Base-by-base conservation (phyloP, 75 land plant genomes). In the Larix kaempferi region DNA sequence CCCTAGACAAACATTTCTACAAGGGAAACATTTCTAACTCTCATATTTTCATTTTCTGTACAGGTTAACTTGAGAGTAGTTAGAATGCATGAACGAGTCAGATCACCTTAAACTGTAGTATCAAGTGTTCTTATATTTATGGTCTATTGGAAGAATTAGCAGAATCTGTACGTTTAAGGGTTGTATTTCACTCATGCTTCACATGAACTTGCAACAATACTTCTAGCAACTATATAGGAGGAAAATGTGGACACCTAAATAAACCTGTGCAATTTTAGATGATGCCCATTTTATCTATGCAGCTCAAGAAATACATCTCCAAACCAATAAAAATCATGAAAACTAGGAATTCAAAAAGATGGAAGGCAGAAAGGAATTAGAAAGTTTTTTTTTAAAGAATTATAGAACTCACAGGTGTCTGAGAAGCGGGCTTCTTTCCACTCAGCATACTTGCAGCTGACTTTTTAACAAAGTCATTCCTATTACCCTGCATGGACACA, bases 391-490 rank as follows among this genome's bases (percentile, higher is more conserved):
- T 16, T 73, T 17, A 52, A 35, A 21, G 22, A 21, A 73, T 73
- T 21, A 19, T 5, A 78, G 23, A 27, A 33, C 79, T 74, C 25
- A 79, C 80, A 26, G 78, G 23, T 25, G 82, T 22, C 57, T 37
- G 82, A 65, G 69, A 17, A 65, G 22, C 58, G 6, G 77, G 77
- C 73, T 73, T 79, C 73, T 86, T 86, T 22, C 86, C 86, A 54
- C 82, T 75, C 16, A 86, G 54, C 86, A 86, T 74, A 67, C 87
- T 86, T 60, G 87, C 87, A 75, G 87, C 87, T 27, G 85, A 79
- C 29, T 44, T 79, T 56, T 85, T 84, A 19, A 63, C 82, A 79
- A 27, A 78, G 29, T 56, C 80, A 65, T 66, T 76, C 37, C 76
- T 78, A 58, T 56, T 29, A 16, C 29, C 62, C 85, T 83, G 78